Evolutionary conservation across 2,329 filamentous ascomycete species (phyloP).

Genomic region (Raffaelea ambrosiae): DNA sequence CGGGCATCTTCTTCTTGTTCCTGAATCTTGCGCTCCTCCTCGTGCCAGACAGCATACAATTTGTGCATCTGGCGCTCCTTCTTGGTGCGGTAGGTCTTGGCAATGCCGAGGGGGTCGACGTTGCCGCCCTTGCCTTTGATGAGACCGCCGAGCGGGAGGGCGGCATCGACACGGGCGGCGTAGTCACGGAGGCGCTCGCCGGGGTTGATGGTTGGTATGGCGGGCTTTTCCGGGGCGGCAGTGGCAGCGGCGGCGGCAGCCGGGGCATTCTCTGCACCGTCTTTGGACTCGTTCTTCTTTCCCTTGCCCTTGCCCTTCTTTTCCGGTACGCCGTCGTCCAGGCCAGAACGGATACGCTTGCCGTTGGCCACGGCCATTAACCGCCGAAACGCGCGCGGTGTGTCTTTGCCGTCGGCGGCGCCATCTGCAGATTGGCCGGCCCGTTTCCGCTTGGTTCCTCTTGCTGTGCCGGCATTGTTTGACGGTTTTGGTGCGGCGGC

Average conservation of each 20-base stretch:
- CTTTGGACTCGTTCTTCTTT: slow-evolving; percentile 10
- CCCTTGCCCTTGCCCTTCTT: slow-evolving; percentile 23
- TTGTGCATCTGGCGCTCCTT: slow-evolving; percentile 80
- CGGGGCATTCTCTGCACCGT: slow-evolving; percentile 10
- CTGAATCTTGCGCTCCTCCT: slow-evolving; percentile 54
- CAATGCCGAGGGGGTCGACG: slow-evolving; percentile 52
- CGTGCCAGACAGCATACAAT: slow-evolving; percentile 68
- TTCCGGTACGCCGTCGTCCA: slow-evolving; percentile 57
- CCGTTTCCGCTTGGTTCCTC: slow-evolving; percentile 40
- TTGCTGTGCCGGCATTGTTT: neutral
- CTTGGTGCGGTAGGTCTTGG: slow-evolving; percentile 62
- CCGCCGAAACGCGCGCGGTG: slow-evolving; percentile 77
- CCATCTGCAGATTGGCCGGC: slow-evolving; percentile 21
- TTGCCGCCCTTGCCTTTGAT: slow-evolving; percentile 52
- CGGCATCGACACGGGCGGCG: slow-evolving; percentile 71
- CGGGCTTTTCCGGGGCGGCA: slow-evolving; percentile 9
- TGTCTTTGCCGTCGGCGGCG: slow-evolving; percentile 53
- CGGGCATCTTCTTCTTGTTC: slow-evolving; percentile 58
- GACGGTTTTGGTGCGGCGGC: neutral
- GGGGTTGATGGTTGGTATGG: slow-evolving; percentile 63
- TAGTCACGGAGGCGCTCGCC: slow-evolving; percentile 81
- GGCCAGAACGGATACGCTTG: slow-evolving; percentile 51
- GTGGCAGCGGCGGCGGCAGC: neutral
- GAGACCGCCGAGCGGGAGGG: slow-evolving; percentile 67
- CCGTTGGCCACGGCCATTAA: slow-evolving; percentile 67